Conservation (phyloP, 2,329 filamentous ascomycete genomes). For the Trichoderma simmonsii region DNA sequence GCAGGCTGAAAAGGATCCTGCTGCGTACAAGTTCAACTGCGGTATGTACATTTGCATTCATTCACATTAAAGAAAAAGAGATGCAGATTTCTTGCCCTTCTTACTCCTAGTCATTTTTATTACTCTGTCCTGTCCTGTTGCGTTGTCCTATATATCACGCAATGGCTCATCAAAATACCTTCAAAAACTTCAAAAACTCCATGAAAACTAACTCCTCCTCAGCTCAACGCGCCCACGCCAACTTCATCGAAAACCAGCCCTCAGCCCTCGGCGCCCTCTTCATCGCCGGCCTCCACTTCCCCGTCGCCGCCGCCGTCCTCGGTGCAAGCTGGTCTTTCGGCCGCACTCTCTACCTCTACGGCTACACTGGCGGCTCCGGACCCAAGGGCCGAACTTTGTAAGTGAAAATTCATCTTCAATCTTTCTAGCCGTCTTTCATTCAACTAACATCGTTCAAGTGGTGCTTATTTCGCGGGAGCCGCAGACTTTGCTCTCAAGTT, state of each 20-base stretch:
- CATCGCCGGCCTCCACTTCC: conserved; percentile 55
- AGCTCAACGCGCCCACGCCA: conserved; percentile 60
- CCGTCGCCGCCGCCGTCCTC: conserved; percentile 45
- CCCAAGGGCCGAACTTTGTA: conserved; percentile 44
- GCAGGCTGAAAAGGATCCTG: conserved; percentile 51
- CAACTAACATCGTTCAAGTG: conserved; percentile 31
- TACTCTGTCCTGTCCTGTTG: neutral
- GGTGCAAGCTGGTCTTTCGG: conserved; percentile 52
- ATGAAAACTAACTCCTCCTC: neutral
- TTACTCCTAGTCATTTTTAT: neutral
- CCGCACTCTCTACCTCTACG: conserved; percentile 53
- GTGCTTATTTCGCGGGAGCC: conserved; percentile 35
- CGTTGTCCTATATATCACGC: neutral
- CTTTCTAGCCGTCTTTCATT: neutral
- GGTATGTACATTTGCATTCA: conserved; percentile 34
- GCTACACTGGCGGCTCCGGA: conserved; percentile 47
- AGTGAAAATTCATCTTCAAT: conserved; percentile 19
- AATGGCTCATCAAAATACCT: neutral
- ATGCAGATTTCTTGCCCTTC: neutral
- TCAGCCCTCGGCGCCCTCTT: conserved; percentile 51
- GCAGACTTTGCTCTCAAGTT: conserved; percentile 40
- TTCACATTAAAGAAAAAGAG: no score
- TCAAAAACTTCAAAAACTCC: neutral
- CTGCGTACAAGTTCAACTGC: conserved; percentile 61
- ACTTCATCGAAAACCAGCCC: conserved; percentile 61